Percentiles rank a stretch among this genome's conserved stretches.
phyloP scores from a whole-genome alignment of 2,329 filamentous ascomycete species.

The Ceratocystis ficicola region DNA sequence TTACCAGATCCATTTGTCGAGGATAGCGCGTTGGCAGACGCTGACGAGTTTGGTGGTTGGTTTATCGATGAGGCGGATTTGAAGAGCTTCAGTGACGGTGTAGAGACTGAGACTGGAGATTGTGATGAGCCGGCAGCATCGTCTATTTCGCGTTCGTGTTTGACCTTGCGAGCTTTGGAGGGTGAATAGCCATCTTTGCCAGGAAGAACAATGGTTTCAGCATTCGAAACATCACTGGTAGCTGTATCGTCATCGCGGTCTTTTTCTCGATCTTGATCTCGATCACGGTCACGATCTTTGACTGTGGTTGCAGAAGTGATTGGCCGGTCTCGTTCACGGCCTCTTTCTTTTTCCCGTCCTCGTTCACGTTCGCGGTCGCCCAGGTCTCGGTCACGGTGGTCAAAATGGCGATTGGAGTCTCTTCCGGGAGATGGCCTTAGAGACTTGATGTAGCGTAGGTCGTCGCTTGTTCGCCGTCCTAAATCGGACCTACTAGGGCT shows the following conservation, averaged over 20 bases:
- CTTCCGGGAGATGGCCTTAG: constrained; percentile 4
- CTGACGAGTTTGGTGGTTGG: neutral
- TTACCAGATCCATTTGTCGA: neutral
- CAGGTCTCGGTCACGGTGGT: constrained; percentile 17
- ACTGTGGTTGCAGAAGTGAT: neutral
- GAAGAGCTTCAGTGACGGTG: constrained; percentile 9
- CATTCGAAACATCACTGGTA: constrained; percentile 47
- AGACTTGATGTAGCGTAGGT: neutral
- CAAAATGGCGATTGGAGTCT: constrained; percentile 9
- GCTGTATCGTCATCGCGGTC: constrained; percentile 32
- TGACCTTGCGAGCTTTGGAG: constrained; percentile 50
- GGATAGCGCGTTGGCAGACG: neutral
- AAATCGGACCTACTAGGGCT: constrained; percentile 10
- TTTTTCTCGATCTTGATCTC: constrained; percentile 18
- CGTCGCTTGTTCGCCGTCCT: constrained; percentile 12
- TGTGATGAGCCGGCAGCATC: constrained; percentile 16
- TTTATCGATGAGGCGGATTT: neutral
- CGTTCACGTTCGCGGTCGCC: constrained; percentile 18
- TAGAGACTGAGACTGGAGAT: neutral
- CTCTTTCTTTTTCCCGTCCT: constrained; percentile 10
- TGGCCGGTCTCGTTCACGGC: neutral
- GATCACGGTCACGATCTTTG: neutral
- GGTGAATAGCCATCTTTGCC: constrained; percentile 54
- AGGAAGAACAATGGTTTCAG: constrained; percentile 57
- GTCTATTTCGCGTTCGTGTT: constrained; percentile 52